These are phyloP conservation scores for Solanum boliviense DNA, from an alignment of 257 asterid species.

Conservation along the genomic window DNA sequence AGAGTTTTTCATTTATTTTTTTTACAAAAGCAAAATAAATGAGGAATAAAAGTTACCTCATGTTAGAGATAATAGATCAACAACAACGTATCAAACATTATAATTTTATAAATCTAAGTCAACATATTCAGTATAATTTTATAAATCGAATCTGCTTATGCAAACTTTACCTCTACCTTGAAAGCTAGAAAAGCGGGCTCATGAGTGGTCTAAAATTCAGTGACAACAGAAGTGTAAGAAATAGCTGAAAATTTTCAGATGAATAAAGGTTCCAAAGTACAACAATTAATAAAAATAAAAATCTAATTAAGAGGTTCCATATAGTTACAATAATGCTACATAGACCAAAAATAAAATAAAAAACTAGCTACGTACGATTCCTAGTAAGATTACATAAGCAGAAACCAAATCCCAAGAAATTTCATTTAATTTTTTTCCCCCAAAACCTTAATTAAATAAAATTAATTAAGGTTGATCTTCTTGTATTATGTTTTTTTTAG, in stretches of 20 bases:
- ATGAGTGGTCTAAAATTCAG: neutral
- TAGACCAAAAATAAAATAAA: neutral
- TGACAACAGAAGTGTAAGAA: neutral
- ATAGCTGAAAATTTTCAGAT: neutral
- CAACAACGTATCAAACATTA: neutral
- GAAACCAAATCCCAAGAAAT: neutral
- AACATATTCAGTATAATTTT: too few species aligned
- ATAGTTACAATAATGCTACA: neutral
- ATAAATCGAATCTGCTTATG: fast-evolving
- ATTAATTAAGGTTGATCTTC: neutral
- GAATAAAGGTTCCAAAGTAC: neutral
- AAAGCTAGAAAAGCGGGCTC: neutral
- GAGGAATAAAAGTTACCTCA: too few species aligned
- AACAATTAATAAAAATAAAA: neutral
- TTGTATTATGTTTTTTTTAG: constrained; percentile 18
- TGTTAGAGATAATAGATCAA: neutral
- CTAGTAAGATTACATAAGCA: neutral
- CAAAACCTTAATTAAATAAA: neutral
- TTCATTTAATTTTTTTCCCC: neutral
- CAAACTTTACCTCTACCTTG: neutral
- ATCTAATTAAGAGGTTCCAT: neutral
- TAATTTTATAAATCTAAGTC: too few species aligned
- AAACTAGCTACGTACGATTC: neutral
- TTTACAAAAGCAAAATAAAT: too few species aligned
- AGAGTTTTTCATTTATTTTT: too few species aligned